Evolutionary conservation across 2,329 filamentous ascomycete genomes (phyloP), one percentile per base, ranked within the genome.

Genomic region (Periconia macrospinosa): DNA sequence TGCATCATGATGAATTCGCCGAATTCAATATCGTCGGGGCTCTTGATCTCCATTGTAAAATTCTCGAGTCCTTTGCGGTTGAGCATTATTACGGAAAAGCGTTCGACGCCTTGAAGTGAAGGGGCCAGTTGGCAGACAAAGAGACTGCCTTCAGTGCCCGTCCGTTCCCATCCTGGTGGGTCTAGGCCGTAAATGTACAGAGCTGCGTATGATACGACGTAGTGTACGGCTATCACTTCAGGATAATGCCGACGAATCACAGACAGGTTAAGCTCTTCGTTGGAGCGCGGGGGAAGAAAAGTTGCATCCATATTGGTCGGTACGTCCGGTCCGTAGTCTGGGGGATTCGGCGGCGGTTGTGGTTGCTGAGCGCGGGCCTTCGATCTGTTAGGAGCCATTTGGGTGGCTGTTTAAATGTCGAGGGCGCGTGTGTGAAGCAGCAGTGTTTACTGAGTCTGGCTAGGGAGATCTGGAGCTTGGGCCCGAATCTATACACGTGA

Each of bases 231-330:
- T 54, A 80, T 79, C 59, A 97, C 85, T 53, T 84, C 82, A 30
- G 91, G 89, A 54, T 91, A 84, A 76, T 96, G 90, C 61, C 91
- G 89, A 54, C 84, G 86, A 35, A 97, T 82, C 40, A 97, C 93
- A 46, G 85, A 81, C 60, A 96, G 82, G 78, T 97, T 97, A 68
- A 97, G 86, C 62, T 95, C 88, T 51, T 88, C 89, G 73, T 92
- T 94, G 58, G 88, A 87, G 60, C 90, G 87, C 35, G 77, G 72
- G 50, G 79, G 78, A 41, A 79, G 78, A 27, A 74, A 71, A 23
- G 75, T 72, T 46, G 72, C 61, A 20, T 72, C 65, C 58, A 72
- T 62, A 47, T 73, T 70, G 50, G 68, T 61, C 52, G 71, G 68
- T 14, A 71, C 73, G 65, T 82, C 79, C 17, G 77, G 80, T 56